A percentile compares a stretch with the other conserved stretches of the same genome.
phyloP scores from a whole-genome alignment of 169 alveolate species.

The Pseudocohnilembus persalinus region DNA sequence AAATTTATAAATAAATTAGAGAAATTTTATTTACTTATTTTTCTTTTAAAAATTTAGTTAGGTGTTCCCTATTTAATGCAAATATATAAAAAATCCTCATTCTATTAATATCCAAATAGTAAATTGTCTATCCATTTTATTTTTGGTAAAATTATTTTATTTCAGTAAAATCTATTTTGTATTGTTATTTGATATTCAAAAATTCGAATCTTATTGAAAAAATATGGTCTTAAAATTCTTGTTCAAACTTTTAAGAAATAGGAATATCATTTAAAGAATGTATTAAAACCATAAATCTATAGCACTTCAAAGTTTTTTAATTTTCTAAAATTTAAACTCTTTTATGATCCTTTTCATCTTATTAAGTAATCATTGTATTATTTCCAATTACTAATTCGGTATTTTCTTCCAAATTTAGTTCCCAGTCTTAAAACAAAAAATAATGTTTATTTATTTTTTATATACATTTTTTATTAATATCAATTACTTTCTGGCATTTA shows the following conservation, averaged over 20 bases:
- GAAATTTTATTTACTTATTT: neutral
- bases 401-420: slow-evolving; percentile 32
- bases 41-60: neutral
- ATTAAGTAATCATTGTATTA: too few species aligned
- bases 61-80: slow-evolving; percentile 27
- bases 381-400: slow-evolving; percentile 27
- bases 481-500: slow-evolving; percentile 1
- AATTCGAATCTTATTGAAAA: slow-evolving; percentile 29
- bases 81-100: slow-evolving; percentile 44
- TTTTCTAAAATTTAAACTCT: slow-evolving; percentile 14
- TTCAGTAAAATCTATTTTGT: slow-evolving; percentile 24
- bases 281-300: slow-evolving; percentile 42
- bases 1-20: neutral
- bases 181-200: slow-evolving; percentile 28
- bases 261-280: slow-evolving; percentile 40
- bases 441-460: slow-evolving; percentile 1
- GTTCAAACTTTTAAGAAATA: slow-evolving; percentile 13
- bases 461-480: neutral
- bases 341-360: too few species aligned
- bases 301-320: slow-evolving; percentile 24
- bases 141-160: neutral
- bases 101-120: slow-evolving; percentile 33
- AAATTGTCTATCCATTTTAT: slow-evolving; percentile 29
- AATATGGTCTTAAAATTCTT: neutral
- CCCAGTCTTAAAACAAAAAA: slow-evolving; percentile 11